These are phyloP conservation scores for Fraxinus americana DNA, from an alignment of 257 asterid species.

Conservation along the genomic window DNA sequence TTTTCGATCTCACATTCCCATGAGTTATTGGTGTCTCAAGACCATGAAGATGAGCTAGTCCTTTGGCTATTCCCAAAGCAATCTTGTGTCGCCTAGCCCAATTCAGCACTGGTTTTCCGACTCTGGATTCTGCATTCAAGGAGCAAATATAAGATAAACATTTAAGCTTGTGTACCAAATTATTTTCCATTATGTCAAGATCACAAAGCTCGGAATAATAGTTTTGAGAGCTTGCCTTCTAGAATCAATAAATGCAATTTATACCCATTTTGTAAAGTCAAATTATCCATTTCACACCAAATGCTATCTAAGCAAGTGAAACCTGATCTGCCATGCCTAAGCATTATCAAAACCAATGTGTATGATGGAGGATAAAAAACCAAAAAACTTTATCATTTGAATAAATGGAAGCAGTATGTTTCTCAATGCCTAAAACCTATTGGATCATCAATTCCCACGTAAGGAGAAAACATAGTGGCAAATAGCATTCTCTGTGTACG, in stretches of 20 bases:
- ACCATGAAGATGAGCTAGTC: slow-evolving; percentile 83
- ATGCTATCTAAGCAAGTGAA: background rate
- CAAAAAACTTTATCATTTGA: too few relatives aligned
- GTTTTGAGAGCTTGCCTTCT: background rate
- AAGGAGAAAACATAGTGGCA: background rate
- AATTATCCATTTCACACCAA: background rate
- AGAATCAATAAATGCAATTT: slow-evolving; percentile 7
- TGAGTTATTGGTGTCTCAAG: slow-evolving; percentile 89
- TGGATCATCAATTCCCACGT: background rate
- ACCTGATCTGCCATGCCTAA: background rate
- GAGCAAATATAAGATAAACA: slow-evolving; percentile 12
- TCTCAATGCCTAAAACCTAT: background rate
- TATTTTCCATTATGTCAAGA: background rate
- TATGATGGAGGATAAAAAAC: background rate
- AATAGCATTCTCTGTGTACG: too few relatives aligned
- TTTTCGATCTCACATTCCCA: slow-evolving; percentile 83
- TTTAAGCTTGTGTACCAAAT: slow-evolving; percentile 9
- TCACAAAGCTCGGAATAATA: background rate
- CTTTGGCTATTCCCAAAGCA: slow-evolving; percentile 83
- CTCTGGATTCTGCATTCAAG: slow-evolving; percentile 66
- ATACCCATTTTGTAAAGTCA: background rate
- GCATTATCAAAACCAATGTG: background rate
- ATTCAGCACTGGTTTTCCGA: slow-evolving; percentile 79
- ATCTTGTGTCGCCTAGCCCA: slow-evolving; percentile 98
- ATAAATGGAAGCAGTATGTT: too few relatives aligned